Percentiles rank a stretch among this genome's conserved stretches.
Conservation (phyloP, 805 yeast species). For the Candida nitratophila region DNA sequence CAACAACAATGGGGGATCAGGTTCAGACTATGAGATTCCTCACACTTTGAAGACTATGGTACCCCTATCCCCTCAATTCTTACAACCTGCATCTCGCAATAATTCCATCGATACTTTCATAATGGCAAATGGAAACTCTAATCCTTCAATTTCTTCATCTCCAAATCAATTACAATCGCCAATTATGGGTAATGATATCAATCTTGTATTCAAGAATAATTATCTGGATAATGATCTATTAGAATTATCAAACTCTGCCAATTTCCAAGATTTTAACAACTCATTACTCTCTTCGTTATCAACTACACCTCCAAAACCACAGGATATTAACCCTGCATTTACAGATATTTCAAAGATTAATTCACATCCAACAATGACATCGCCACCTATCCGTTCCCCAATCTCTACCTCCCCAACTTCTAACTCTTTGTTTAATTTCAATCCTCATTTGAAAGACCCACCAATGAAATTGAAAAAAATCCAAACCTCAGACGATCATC, state of each 20-base stretch:
- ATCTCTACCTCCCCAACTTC: neutral
- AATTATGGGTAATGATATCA: neutral
- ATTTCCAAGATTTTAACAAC: neutral
- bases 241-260: neutral
- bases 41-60: too few relatives aligned
- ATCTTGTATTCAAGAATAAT: neutral
- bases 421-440: neutral
- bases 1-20: neutral
- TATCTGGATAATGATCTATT: neutral
- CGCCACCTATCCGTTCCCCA: neutral
- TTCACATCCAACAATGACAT: neutral
- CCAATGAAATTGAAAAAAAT: slow-evolving; percentile 6
- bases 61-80: neutral
- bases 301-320: neutral
- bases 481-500: slow-evolving; percentile 10
- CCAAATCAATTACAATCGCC: neutral
- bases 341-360: neutral
- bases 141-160: neutral
- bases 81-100: neutral
- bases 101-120: neutral
- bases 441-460: neutral
- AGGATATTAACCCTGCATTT: neutral
- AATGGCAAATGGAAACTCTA: neutral
- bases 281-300: neutral
- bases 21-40: neutral